These are phyloP conservation scores for Leishmania turanica DNA, from an alignment of 208 protist species.

Conservation along the genomic window DNA sequence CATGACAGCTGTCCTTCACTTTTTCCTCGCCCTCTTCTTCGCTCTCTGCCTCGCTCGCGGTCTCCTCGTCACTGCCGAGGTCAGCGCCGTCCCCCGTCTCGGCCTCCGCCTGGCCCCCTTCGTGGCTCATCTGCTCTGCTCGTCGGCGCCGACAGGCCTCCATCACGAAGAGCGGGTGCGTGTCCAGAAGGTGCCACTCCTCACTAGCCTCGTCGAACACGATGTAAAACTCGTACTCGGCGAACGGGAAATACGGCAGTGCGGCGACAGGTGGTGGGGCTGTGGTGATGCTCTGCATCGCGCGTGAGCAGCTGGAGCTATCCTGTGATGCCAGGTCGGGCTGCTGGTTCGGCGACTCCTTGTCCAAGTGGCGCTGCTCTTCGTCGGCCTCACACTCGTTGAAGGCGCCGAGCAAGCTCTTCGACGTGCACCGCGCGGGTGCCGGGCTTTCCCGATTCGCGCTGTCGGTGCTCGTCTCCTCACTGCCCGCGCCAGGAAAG, in stretches of 20 bases:
- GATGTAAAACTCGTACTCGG: conserved; percentile 47
- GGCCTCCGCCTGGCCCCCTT: background rate
- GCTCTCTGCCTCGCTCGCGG: conserved; percentile 23
- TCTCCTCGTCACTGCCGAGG: conserved; percentile 22
- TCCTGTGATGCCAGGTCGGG: background rate
- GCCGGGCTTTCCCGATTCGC: conserved; percentile 9
- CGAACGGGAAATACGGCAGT: conserved; percentile 31
- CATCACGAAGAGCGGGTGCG: conserved; percentile 47
- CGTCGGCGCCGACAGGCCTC: conserved; percentile 31
- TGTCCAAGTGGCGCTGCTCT: background rate
- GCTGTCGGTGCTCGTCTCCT: conserved; percentile 9
- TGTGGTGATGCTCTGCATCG: conserved; percentile 10
- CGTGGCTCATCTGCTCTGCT: conserved; percentile 17
- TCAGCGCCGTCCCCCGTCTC: background rate
- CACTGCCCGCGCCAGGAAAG: conserved; percentile 11
- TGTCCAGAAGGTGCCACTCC: conserved; percentile 63
- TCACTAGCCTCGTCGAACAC: conserved; percentile 32
- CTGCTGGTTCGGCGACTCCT: background rate
- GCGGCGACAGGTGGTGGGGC: conserved; percentile 25
- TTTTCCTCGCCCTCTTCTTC: conserved; percentile 23
- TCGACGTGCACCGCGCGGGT: conserved; percentile 16
- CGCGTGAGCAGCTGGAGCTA: background rate
- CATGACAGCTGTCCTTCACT: conserved; percentile 7
- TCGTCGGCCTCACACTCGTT: conserved; percentile 18
- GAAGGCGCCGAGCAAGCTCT: conserved; percentile 27